phyloP scores from a whole-genome alignment of 208 protist genomes.

The Leishmania gerbilli region DNA sequence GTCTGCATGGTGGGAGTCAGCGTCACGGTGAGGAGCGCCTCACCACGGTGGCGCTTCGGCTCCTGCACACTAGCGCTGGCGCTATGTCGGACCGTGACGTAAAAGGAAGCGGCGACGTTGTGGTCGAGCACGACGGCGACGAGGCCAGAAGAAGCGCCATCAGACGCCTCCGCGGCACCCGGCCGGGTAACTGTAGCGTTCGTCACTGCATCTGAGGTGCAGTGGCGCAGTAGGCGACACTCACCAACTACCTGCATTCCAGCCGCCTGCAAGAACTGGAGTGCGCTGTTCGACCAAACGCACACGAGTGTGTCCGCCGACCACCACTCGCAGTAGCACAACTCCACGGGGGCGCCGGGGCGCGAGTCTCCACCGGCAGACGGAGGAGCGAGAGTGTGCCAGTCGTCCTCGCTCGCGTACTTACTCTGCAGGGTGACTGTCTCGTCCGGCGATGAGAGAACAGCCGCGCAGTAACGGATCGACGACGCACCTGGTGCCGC shows the following conservation, averaged over 20 bases:
- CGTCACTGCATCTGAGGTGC: conserved; percentile 23
- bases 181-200: conserved; percentile 19
- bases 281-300: conserved; percentile 59
- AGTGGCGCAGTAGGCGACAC: conserved; percentile 22
- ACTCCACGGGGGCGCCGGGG: neutral
- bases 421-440: conserved; percentile 12
- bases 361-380: neutral
- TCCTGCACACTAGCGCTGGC: neutral
- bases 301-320: conserved; percentile 39
- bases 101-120: conserved; percentile 53
- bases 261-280: conserved; percentile 28
- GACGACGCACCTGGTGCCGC: neutral
- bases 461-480: conserved; percentile 13
- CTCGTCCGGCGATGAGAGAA: conserved; percentile 18
- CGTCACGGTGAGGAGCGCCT: conserved; percentile 11
- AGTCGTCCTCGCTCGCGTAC: conserved; percentile 11
- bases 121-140: conserved; percentile 49
- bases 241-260: conserved; percentile 16
- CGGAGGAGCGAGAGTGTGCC: conserved; percentile 29
- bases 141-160: conserved; percentile 19
- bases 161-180: conserved; percentile 1
- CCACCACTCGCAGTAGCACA: conserved; percentile 54
- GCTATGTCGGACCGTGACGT: conserved; percentile 13
- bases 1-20: conserved; percentile 27
- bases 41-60: conserved; percentile 17